These are phyloP conservation scores for Endocarpon pusillum DNA, from an alignment of 495 filamentous ascomycete species.

Conservation along the genomic window DNA sequence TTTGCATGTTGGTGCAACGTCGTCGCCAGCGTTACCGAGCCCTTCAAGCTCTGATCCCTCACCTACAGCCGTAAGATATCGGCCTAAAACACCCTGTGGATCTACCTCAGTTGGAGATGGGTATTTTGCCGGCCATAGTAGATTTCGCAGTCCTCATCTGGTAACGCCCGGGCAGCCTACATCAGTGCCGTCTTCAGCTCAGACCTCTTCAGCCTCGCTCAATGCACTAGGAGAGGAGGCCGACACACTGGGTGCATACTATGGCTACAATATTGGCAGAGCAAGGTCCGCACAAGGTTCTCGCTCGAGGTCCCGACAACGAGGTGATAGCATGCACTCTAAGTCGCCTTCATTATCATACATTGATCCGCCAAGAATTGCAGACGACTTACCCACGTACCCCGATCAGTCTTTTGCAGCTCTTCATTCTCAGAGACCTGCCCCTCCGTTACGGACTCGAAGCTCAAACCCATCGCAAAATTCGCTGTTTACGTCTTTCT, in stretches of 20 bases:
- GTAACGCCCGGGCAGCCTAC: no score
- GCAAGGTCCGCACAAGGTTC: slow-evolving; percentile 12
- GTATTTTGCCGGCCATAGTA: no score
- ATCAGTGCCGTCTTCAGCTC: slow-evolving; percentile 25
- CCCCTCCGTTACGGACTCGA: slow-evolving; percentile 21
- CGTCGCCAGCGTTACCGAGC: no score
- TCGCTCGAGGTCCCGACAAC: slow-evolving; percentile 15
- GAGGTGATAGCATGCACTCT: slow-evolving; percentile 13
- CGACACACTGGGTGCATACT: slow-evolving; percentile 26
- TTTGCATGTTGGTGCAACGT: no score
- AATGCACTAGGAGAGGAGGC: slow-evolving; percentile 30
- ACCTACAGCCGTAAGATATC: no score
- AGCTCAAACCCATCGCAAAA: slow-evolving; percentile 24
- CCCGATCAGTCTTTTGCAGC: slow-evolving; percentile 36
- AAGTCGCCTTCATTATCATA: slow-evolving; percentile 2
- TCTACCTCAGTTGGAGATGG: no score
- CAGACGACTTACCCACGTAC: slow-evolving; percentile 30
- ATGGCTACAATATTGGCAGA: slow-evolving; percentile 12
- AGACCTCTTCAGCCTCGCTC: slow-evolving; percentile 29
- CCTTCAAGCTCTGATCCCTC: no score
- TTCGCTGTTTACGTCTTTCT: slow-evolving; percentile 15
- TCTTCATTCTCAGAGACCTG: slow-evolving; percentile 30
- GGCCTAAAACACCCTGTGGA: no score
- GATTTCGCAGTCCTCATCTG: no score
- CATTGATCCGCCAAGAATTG: slow-evolving; percentile 1